phyloP scores from a whole-genome alignment of 2,329 filamentous ascomycete species.

The Pseudogymnoascus pannorum region DNA sequence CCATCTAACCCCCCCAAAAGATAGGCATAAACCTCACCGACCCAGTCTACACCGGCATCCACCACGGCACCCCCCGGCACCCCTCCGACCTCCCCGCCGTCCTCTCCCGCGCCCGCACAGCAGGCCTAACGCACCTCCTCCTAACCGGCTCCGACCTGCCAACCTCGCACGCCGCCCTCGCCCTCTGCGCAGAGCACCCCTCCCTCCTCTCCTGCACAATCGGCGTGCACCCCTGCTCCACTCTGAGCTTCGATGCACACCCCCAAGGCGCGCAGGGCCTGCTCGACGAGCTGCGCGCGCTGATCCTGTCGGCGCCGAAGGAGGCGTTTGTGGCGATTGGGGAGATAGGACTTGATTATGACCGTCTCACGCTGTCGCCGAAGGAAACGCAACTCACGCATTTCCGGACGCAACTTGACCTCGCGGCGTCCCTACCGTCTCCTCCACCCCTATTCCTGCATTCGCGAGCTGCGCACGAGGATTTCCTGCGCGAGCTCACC shows the following conservation, averaged over 20 bases:
- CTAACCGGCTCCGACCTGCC: conserved; percentile 83
- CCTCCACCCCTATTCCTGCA: conserved; percentile 74
- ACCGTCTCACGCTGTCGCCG: conserved; percentile 75
- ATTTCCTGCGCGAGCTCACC: conserved; percentile 70
- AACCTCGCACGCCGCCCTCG: conserved; percentile 68
- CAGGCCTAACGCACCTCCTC: conserved; percentile 84
- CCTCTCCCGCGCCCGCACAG: conserved; percentile 66
- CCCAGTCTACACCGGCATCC: conserved; percentile 76
- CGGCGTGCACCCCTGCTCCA: conserved; percentile 88
- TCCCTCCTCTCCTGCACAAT: conserved; percentile 82
- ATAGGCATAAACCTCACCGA: conserved; percentile 96
- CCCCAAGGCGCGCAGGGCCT: conserved; percentile 39
- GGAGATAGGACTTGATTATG: conserved; percentile 94
- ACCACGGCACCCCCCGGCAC: conserved; percentile 72
- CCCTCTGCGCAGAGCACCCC: conserved; percentile 66
- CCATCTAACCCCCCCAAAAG: conserved; percentile 33
- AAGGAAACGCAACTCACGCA: conserved; percentile 75
- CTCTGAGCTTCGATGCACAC: conserved; percentile 65
- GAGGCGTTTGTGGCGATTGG: conserved; percentile 65
- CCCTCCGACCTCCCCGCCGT: conserved; percentile 69
- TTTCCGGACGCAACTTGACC: conserved; percentile 62
- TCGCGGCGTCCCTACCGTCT: conserved; percentile 49
- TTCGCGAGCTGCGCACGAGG: conserved; percentile 75
- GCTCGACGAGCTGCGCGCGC: conserved; percentile 51
- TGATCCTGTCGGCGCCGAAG: conserved; percentile 51